Evolutionary conservation across 169 alveolate genomes (phyloP), one percentile per base, ranked within the genome.

Genomic region (Cryptosporidium muris): DNA sequence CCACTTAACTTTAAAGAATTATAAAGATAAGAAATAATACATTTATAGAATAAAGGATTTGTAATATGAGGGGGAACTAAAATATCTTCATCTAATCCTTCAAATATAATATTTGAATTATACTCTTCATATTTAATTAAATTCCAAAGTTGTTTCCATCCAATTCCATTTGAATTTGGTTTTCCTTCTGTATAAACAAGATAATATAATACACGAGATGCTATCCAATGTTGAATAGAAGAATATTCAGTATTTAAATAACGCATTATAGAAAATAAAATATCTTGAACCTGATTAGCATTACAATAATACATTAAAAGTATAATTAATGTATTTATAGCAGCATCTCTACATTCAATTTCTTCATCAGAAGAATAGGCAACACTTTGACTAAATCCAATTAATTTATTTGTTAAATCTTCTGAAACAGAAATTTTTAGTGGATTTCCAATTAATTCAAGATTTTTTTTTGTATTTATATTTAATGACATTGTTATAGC

Each of bases 201-300:
- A 25, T 25, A 25, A 25, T 25, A 25, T 25, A 25, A 25, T 25
- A 25, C 25, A 25, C 25, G 25, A 25, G 25, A 25, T 25, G 25
- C 25, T 25, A 25, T 25, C 25, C 25, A 25, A 25, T 25, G 25
- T 25, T 25, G 25, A 25, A 25, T 25, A 25, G 25, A 25, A 25
- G 25, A 25, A 25, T 25, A 25, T 25, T 25, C 25, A 25, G 25
- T 0, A 25, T 25, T 25, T 25, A 25, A 25, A 25, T 25, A 25
- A 25, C 25, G 25, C 25, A 25, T 25, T 25, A 25, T 25, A 25
- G 25, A 25, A 25, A 25, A 25, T 25, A 25, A 0, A 25, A 25
- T 25, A 8, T 67, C 82, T 56, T 45, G 34, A n/a, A 67, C 43
- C n/a, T 67, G 66, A 3, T 67, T 65, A 0, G 51, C 82, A 6